Evolutionary conservation across 768 basidiomycete species (phyloP).

Genomic region (Clitopilus hobsonii): DNA sequence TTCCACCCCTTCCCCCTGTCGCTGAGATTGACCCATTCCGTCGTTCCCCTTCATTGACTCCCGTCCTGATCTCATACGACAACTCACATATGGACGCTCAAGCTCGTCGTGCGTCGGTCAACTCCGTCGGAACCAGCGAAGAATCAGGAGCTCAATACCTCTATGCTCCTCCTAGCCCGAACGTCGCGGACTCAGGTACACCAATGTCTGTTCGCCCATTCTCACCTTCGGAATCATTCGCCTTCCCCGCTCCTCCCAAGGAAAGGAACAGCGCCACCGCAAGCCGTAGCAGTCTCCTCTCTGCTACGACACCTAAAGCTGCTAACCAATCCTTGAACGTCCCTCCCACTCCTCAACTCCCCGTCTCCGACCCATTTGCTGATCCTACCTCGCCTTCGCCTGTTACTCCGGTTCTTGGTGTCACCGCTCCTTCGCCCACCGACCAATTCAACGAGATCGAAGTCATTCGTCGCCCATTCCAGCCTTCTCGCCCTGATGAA

Average conservation of each 20-base stretch:
- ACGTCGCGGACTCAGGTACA: slow-evolving; percentile 22
- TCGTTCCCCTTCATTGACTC: slow-evolving; percentile 13
- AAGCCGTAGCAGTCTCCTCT: slow-evolving; percentile 4
- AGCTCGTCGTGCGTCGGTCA: slow-evolving; percentile 28
- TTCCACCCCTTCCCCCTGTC: slow-evolving; percentile 40
- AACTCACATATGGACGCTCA: slow-evolving; percentile 14
- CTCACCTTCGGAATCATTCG: slow-evolving; percentile 61
- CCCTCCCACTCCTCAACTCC: slow-evolving; percentile 14
- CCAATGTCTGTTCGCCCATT: slow-evolving; percentile 65
- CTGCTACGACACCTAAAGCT: slow-evolving; percentile 4
- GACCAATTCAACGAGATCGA: slow-evolving; percentile 40
- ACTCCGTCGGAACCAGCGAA: slow-evolving; percentile 33
- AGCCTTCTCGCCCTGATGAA: slow-evolving; percentile 56
- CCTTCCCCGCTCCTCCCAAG: slow-evolving; percentile 61
- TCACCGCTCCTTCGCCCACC: neutral
- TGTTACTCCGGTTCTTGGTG: neutral
- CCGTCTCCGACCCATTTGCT: slow-evolving; percentile 28
- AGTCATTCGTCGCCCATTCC: slow-evolving; percentile 50
- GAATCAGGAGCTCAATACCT: slow-evolving; percentile 37
- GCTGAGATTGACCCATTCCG: neutral
- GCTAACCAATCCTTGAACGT: slow-evolving; percentile 8
- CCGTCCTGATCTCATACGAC: slow-evolving; percentile 27
- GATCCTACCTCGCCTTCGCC: slow-evolving; percentile 12
- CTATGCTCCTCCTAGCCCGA: slow-evolving; percentile 19
- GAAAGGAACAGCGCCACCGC: slow-evolving; percentile 16